Base-by-base conservation (phyloP, 2,329 filamentous ascomycete species). In the Aspergillus costaricaensis region DNA sequence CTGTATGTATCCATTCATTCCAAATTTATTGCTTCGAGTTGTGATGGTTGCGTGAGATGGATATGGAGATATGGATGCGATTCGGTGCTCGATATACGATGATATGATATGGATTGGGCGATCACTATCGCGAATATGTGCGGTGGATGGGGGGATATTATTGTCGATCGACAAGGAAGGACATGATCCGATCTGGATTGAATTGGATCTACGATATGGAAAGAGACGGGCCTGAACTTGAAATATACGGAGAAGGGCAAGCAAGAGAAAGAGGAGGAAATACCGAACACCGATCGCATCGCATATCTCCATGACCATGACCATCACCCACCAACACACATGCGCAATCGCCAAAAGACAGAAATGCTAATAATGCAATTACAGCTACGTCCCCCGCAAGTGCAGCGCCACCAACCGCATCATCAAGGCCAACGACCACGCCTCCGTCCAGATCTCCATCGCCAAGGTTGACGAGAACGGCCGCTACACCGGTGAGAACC, bases 401-500 rank as follows among this genome's bases (percentile, higher is more conserved):
- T 98, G 94, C 91, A 92, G 88, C 82, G 93, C 93, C 75, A 96
- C 94, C 82, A 96, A 96, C 91, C 92, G 95, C 85, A 97, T 98
- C 87, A 98, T 99, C 89, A 97, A 97, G 87, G 92, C 95, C 86
- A 97, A 98, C 86, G 95, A 99, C 85, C 95, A 99, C 88, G 94
- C 92, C 76, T 96, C 91, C 67, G 95, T 98, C 75, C 95, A 99
- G 84, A 92, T 99, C 82, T 91, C 90, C 75, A 86, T 99, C 79
- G 94, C 90, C 82, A 98, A 97, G 86, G 95, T 99, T 75, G 94
- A 98, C 82, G 95, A 99, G 89, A 96, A 93, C 85, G 95, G 95
- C 80, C 91, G 93, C 76, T 92, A 93, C 84, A 92, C 91, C 72
- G 92, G 94, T 82, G 95, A 97, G 86, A 96, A 93, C 89, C 91